A percentile compares a stretch with the other conserved stretches of the same genome.
phyloP scores from a whole-genome alignment of 768 basidiomycete genomes.

The Tylopilus subfusipes region DNA sequence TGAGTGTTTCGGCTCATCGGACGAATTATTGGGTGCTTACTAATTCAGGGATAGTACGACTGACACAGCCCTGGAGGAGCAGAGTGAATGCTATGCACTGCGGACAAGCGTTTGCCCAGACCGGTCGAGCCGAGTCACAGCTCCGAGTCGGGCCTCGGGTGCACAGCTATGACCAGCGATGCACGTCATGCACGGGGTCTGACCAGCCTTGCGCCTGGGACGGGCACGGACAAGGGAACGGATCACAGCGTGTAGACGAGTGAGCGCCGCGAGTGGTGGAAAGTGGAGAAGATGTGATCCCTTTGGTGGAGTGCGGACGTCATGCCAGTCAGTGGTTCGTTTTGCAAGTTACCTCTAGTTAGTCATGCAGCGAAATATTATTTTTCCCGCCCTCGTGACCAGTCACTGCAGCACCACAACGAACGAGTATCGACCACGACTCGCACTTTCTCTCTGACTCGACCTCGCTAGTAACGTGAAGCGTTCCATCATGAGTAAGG shows the following conservation, averaged over 20 bases:
- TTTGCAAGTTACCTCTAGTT: too few relatives aligned
- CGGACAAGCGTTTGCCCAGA: neutral
- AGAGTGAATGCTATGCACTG: constrained; percentile 2
- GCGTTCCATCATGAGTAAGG: constrained; percentile 52
- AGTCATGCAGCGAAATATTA: neutral
- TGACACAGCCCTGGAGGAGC: neutral
- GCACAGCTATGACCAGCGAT: neutral
- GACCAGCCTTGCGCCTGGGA: neutral
- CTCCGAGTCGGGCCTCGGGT: neutral
- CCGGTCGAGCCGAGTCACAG: neutral
- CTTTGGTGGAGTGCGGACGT: neutral
- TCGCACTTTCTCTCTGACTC: neutral
- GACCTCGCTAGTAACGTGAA: neutral
- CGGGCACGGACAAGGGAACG: neutral
- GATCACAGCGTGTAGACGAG: neutral
- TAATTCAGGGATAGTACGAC: neutral
- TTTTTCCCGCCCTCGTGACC: constrained; percentile 1
- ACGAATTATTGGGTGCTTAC: neutral
- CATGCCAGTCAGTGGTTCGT: too few relatives aligned
- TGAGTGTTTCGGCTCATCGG: neutral
- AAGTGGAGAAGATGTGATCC: neutral
- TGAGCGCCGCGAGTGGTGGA: neutral
- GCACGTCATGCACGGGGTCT: neutral
- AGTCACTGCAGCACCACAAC: constrained; percentile 17
- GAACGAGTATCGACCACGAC: neutral